A percentile compares a stretch with the other conserved stretches of the same genome.
Evolutionary conservation across 805 yeast species (phyloP).

Genomic region (Hanseniaspora nectarophila): DNA sequence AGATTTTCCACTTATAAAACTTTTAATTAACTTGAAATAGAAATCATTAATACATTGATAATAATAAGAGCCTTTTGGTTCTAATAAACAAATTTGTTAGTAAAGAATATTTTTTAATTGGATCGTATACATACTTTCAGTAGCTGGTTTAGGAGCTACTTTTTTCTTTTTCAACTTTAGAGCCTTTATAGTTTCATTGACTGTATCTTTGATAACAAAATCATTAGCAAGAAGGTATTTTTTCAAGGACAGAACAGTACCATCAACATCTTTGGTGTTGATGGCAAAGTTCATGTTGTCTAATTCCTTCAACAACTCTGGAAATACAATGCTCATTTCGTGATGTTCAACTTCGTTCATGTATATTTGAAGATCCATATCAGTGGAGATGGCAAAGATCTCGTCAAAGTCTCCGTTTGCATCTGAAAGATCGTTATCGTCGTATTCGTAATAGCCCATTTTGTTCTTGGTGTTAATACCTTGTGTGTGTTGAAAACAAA

Average conservation of each 20-base stretch:
- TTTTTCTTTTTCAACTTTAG: slow-evolving; percentile 6
- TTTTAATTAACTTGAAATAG: too few relatives aligned
- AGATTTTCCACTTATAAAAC: too few relatives aligned
- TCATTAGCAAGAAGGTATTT: slow-evolving; percentile 9
- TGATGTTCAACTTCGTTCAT: slow-evolving; percentile 6
- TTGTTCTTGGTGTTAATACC: too few relatives aligned
- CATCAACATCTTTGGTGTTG: background rate
- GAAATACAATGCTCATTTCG: background rate
- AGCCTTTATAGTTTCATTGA: background rate
- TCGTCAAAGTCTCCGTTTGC: slow-evolving; percentile 1
- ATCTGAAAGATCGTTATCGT: background rate
- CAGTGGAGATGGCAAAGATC: background rate
- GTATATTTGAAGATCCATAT: slow-evolving; percentile 8
- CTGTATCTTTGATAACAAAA: background rate
- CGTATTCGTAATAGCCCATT: slow-evolving; percentile 10
- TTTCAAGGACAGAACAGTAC: background rate
- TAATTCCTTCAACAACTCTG: background rate
- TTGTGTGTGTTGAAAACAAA: too few relatives aligned
- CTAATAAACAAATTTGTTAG: too few relatives aligned
- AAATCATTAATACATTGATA: too few relatives aligned
- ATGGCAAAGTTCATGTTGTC: slow-evolving; percentile 1
- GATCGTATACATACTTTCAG: slow-evolving; percentile 6
- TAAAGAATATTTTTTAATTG: too few relatives aligned
- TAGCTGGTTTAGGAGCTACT: background rate
- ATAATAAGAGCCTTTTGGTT: too few relatives aligned